Percentiles rank a stretch among this genome's conserved stretches.
phyloP scores from a whole-genome alignment of 2,329 filamentous ascomycete species.

The Nemania abortiva region DNA sequence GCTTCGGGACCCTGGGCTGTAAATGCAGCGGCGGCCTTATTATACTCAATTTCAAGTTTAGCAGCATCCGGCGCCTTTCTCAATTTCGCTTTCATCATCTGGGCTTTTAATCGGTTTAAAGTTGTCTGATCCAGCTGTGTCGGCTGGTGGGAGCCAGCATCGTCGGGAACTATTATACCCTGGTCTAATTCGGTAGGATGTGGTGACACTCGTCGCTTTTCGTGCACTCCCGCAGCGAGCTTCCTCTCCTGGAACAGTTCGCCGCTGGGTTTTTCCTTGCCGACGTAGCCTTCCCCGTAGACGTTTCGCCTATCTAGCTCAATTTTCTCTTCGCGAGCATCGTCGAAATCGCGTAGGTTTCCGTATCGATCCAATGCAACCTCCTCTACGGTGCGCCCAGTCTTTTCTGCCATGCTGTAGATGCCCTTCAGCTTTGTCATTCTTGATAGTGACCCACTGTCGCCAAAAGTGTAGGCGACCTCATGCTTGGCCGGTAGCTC shows the following conservation, averaged over 20 bases:
- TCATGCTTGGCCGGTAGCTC: constrained; percentile 68
- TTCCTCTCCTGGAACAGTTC: constrained; percentile 84
- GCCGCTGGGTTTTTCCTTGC: constrained; percentile 87
- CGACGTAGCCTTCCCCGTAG: constrained; percentile 87
- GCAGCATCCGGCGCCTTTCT: constrained; percentile 80
- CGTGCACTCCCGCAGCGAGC: constrained; percentile 64
- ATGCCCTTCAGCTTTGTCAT: constrained; percentile 95
- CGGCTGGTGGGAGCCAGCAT: constrained; percentile 59
- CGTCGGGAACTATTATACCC: constrained; percentile 69
- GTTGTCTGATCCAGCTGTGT: constrained; percentile 78
- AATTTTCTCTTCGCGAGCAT: constrained; percentile 91
- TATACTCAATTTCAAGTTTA: constrained; percentile 86
- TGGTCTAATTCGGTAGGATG: constrained; percentile 60
- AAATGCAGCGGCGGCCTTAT: constrained; percentile 75
- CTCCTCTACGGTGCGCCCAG: constrained; percentile 79
- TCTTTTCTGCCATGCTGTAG: constrained; percentile 82
- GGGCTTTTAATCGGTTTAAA: constrained; percentile 89
- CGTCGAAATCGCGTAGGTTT: constrained; percentile 85
- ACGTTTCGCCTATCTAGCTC: constrained; percentile 85
- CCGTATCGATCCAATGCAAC: constrained; percentile 87
- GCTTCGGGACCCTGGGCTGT: constrained; percentile 70
- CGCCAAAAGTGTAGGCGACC: constrained; percentile 87
- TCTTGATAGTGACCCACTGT: constrained; percentile 90
- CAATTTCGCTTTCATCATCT: constrained; percentile 96
- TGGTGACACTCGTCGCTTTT: constrained; percentile 51